phyloP scores from a whole-genome alignment of 2,329 filamentous ascomycete species.

The Penicillium paneum region DNA sequence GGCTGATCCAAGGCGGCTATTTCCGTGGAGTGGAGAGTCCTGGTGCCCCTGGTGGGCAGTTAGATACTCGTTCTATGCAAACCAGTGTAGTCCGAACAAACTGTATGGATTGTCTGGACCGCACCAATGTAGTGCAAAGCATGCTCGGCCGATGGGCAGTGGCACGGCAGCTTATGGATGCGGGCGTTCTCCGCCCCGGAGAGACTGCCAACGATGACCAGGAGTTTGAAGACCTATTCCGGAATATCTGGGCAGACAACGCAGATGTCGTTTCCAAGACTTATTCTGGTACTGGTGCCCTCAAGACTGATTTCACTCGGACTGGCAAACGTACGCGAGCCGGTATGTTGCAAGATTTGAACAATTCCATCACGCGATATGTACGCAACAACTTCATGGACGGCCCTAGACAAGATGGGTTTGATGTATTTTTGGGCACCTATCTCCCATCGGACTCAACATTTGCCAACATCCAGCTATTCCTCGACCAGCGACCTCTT shows the following conservation, averaged over 20 bases:
- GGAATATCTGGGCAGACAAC: constrained; percentile 98
- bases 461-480: constrained; percentile 69
- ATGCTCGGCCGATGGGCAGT: constrained; percentile 90
- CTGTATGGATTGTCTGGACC: constrained; percentile 98
- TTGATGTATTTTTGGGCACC: constrained; percentile 85
- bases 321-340: constrained; percentile 82
- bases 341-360: constrained; percentile 80
- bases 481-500: constrained; percentile 79
- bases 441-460: constrained; percentile 73
- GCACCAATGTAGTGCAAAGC: constrained; percentile 96
- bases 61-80: constrained; percentile 79
- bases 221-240: constrained; percentile 85
- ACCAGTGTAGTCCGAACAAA: constrained; percentile 92
- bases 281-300: constrained; percentile 91
- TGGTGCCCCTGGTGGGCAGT: constrained; percentile 62
- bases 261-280: constrained; percentile 89
- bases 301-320: constrained; percentile 98
- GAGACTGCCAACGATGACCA: constrained; percentile 75
- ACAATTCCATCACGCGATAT: constrained; percentile 85
- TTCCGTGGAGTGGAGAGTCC: constrained; percentile 89
- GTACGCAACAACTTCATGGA: constrained; percentile 92
- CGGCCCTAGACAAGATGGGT: constrained; percentile 90
- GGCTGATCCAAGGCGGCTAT: constrained; percentile 76
- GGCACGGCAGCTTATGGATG: constrained; percentile 81
- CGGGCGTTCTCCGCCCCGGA: constrained; percentile 72